Conservation (phyloP, 2,329 filamentous ascomycete species). For the Acephala macrosclerotiorum region DNA sequence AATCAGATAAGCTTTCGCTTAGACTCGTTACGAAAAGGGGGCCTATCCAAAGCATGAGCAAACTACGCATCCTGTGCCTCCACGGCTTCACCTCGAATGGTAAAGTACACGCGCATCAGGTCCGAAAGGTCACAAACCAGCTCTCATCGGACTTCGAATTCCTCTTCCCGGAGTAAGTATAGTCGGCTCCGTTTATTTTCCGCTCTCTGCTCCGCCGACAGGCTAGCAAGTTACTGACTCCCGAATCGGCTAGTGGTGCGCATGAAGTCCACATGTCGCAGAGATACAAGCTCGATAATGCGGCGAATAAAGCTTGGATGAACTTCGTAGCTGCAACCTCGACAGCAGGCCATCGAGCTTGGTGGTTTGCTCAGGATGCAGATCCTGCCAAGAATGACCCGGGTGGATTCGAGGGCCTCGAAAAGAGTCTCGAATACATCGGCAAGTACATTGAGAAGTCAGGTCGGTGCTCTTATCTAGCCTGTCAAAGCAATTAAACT, state of each 20-base stretch:
- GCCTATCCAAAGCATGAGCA: constrained; percentile 16
- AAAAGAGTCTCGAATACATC: constrained; percentile 26
- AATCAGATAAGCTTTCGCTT: not conserved
- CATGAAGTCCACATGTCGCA: constrained; percentile 21
- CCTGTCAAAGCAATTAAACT: not conserved
- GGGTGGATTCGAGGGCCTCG: constrained; percentile 23
- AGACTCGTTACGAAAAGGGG: not conserved
- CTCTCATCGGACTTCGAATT: constrained; percentile 29
- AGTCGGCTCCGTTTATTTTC: not conserved
- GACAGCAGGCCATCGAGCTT: constrained; percentile 27
- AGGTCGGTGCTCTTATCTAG: not conserved
- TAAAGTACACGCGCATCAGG: constrained; percentile 24
- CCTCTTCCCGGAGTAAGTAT: constrained; percentile 25
- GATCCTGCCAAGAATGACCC: constrained; percentile 16
- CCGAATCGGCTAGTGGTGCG: constrained; percentile 9
- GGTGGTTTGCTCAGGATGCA: constrained; percentile 30
- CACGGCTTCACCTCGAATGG: constrained; percentile 34
- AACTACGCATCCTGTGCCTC: constrained; percentile 30
- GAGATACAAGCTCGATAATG: constrained; percentile 5
- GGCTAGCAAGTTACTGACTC: not conserved
- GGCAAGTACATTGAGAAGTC: constrained; percentile 20
- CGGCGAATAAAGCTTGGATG: constrained; percentile 19
- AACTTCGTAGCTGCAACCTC: constrained; percentile 27
- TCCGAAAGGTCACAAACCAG: constrained; percentile 18
- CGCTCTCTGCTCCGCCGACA: not conserved